Evolutionary conservation across 1,284 basidiomycete species (phyloP).

Genomic region (Moesziomyces globuligerus): DNA sequence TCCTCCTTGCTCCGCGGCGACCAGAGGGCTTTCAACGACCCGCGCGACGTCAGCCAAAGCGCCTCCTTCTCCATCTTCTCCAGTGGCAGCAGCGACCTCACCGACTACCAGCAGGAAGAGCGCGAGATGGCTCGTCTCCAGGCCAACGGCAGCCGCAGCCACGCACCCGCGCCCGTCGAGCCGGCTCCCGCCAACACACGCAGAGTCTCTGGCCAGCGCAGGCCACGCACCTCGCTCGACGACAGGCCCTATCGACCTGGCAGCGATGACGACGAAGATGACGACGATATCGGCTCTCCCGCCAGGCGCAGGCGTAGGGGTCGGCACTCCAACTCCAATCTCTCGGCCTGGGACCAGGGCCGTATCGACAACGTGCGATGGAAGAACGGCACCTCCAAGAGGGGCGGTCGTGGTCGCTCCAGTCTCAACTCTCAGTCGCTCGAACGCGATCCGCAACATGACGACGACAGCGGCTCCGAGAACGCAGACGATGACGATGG

Average conservation of each 20-base stretch:
- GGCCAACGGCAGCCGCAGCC: slow-evolving; percentile 8
- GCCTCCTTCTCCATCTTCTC: slow-evolving; percentile 45
- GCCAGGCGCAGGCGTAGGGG: slow-evolving; percentile 17
- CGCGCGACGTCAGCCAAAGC: slow-evolving; percentile 20
- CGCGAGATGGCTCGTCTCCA: slow-evolving; percentile 26
- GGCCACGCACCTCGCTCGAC: slow-evolving; percentile 27
- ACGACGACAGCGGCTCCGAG: slow-evolving; percentile 13
- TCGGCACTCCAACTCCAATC: slow-evolving; percentile 20
- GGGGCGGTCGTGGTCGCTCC: slow-evolving; percentile 8
- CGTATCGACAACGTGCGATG: slow-evolving; percentile 23
- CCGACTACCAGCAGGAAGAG: slow-evolving; percentile 39
- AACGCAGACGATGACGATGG: slow-evolving; percentile 20
- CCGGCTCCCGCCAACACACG: slow-evolving; percentile 1
- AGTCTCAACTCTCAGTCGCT: slow-evolving; percentile 6
- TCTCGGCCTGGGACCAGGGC: slow-evolving; percentile 8
- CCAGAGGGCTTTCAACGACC: slow-evolving; percentile 35
- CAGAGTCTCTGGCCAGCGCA: slow-evolving; percentile 27
- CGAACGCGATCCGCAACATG: slow-evolving; percentile 5
- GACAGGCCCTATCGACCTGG: slow-evolving; percentile 21
- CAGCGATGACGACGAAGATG: slow-evolving; percentile 34
- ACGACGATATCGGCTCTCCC: slow-evolving; percentile 22
- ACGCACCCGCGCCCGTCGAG: slow-evolving; percentile 1
- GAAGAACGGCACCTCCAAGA: slow-evolving; percentile 20
- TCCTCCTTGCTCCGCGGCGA: slow-evolving; percentile 31
- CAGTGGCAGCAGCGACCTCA: slow-evolving; percentile 23